phyloP scores from a whole-genome alignment of 2,329 filamentous ascomycete species.

The Penicillium italicum region DNA sequence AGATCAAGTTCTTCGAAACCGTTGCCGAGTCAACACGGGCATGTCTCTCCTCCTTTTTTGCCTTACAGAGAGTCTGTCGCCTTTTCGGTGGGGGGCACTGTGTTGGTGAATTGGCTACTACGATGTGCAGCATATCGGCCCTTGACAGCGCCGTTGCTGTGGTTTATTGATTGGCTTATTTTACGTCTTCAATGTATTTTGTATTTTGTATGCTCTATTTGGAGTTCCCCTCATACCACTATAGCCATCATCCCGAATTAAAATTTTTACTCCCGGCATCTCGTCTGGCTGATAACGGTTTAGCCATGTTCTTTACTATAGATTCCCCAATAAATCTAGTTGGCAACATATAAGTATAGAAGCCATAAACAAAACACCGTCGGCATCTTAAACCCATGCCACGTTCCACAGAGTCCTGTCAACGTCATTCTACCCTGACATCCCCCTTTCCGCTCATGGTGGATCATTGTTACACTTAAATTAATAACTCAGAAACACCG shows the following conservation, averaged over 20 bases:
- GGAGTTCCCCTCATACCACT: neutral
- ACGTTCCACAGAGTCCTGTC: slow-evolving; percentile 1
- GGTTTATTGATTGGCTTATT: neutral
- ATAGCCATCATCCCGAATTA: neutral
- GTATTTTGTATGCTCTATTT: neutral
- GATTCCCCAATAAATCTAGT: neutral
- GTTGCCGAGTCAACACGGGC: slow-evolving; percentile 9
- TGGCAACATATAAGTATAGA: neutral
- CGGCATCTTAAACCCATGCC: neutral
- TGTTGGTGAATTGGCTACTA: neutral
- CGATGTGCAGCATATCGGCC: neutral
- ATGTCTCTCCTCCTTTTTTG: slow-evolving; percentile 1
- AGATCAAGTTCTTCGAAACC: neutral
- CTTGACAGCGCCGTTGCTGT: neutral
- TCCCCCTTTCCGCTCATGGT: neutral
- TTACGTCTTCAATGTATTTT: too few relatives aligned
- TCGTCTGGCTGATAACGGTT: neutral
- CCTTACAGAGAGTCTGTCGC: neutral
- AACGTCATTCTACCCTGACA: slow-evolving; percentile 2
- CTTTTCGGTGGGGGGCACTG: neutral
- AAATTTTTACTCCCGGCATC: neutral
- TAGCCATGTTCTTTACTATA: neutral
- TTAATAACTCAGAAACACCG: neutral
- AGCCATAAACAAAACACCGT: neutral
- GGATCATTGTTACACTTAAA: slow-evolving; percentile 1